A percentile compares a stretch with the other conserved stretches of the same genome.
Conservation (phyloP, 1,139 yeast genomes). For the Debaryomycetaceae sp. region DNA sequence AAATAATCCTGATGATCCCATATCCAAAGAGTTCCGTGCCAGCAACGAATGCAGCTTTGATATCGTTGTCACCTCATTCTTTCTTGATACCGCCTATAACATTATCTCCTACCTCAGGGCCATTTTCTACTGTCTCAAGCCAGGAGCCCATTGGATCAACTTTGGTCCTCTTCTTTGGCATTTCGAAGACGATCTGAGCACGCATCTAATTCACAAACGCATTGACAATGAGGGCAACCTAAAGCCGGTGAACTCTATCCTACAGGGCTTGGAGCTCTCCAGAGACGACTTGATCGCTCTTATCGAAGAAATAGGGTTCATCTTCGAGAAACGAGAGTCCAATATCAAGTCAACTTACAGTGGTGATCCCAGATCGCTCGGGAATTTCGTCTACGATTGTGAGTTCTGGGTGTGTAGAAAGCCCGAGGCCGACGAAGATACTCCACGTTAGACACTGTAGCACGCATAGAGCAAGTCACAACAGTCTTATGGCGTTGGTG, state of each 20-base stretch:
- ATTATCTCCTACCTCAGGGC: slow-evolving; percentile 65
- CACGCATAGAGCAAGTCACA: too few relatives aligned
- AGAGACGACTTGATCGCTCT: slow-evolving; percentile 55
- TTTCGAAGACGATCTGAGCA: slow-evolving; percentile 54
- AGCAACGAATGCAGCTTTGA: slow-evolving; percentile 42
- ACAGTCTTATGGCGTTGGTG: not conserved
- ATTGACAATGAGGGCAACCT: slow-evolving; percentile 22
- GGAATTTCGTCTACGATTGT: slow-evolving; percentile 59
- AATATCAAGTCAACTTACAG: slow-evolving; percentile 54
- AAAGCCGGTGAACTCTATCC: slow-evolving; percentile 27
- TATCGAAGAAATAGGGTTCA: slow-evolving; percentile 52
- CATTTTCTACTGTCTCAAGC: slow-evolving; percentile 48
- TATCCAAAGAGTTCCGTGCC: slow-evolving; percentile 40
- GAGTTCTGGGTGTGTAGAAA: slow-evolving; percentile 68
- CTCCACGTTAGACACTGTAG: too few relatives aligned
- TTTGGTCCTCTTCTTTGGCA: slow-evolving; percentile 89
- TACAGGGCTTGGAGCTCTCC: slow-evolving; percentile 62
- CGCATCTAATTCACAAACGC: slow-evolving; percentile 15
- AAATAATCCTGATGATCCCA: slow-evolving; percentile 21
- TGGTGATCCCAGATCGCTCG: slow-evolving; percentile 50
- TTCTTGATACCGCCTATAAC: slow-evolving; percentile 76
- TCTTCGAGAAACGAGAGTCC: slow-evolving; percentile 41
- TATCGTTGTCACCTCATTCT: slow-evolving; percentile 67
- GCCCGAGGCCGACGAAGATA: not conserved
- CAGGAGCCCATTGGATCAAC: slow-evolving; percentile 73